These are phyloP conservation scores for Hypoxylon fragiforme DNA, from an alignment of 495 filamentous ascomycete genomes.

Conservation along the genomic window DNA sequence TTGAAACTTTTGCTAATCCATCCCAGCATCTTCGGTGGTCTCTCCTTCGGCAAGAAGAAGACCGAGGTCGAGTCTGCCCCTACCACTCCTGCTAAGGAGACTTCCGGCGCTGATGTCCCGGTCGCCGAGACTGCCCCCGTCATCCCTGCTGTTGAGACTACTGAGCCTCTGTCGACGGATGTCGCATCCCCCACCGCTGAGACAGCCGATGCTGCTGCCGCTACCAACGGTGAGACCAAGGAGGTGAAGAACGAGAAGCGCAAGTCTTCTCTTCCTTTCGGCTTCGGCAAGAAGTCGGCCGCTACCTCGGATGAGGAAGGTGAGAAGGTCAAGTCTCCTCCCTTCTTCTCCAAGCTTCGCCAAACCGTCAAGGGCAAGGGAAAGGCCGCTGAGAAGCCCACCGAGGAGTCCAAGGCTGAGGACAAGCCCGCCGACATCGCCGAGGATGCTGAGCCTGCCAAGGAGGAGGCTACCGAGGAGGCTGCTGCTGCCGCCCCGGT, in stretches of 20 bases:
- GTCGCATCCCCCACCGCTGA: constrained; percentile 52
- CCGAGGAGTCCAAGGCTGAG: constrained; percentile 46
- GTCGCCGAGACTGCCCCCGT: constrained; percentile 59
- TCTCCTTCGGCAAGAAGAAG: constrained; percentile 59
- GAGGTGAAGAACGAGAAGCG: constrained; percentile 60
- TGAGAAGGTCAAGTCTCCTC: constrained; percentile 57
- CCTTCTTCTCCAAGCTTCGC: constrained; percentile 61
- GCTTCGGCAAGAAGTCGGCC: constrained; percentile 54
- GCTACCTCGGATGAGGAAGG: constrained; percentile 52
- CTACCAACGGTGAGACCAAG: constrained; percentile 56
- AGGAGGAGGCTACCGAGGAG: constrained; percentile 49
- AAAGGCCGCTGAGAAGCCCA: constrained; percentile 53
- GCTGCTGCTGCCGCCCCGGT: constrained; percentile 32
- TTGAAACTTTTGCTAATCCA: constrained; percentile 27
- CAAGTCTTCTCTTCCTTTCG: constrained; percentile 59
- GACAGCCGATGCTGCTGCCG: constrained; percentile 45
- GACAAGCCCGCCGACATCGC: constrained; percentile 56
- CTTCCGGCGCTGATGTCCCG: constrained; percentile 42
- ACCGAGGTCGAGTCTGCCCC: constrained; percentile 41
- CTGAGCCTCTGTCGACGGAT: constrained; percentile 54
- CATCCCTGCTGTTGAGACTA: constrained; percentile 61
- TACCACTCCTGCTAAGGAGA: constrained; percentile 37
- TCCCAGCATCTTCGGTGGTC: constrained; percentile 55
- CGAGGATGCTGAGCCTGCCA: constrained; percentile 52
- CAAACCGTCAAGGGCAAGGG: constrained; percentile 57